Conservation (phyloP, 2,329 filamentous ascomycete genomes). For the Penicillium concentricum region DNA sequence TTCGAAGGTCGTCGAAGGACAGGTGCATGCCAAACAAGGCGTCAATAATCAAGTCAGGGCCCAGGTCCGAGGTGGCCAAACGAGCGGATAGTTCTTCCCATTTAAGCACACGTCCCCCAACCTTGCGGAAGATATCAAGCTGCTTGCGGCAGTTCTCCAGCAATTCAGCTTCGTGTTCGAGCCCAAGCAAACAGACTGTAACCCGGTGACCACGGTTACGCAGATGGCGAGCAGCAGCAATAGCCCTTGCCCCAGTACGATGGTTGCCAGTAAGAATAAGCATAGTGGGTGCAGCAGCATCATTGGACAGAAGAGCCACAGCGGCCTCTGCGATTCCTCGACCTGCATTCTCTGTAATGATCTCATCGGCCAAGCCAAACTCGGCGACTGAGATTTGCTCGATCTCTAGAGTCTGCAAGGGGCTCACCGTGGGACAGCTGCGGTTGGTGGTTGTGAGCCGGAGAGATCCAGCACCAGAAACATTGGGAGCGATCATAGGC, state of each 20-base stretch:
- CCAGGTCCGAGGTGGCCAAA: conserved; percentile 56
- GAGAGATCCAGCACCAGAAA: conserved; percentile 44
- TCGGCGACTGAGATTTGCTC: conserved; percentile 89
- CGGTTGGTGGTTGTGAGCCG: conserved; percentile 55
- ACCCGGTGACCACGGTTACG: conserved; percentile 79
- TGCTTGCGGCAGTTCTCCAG: conserved; percentile 79
- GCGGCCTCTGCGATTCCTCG: conserved; percentile 80
- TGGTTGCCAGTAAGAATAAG: conserved; percentile 95
- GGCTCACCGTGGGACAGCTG: conserved; percentile 58
- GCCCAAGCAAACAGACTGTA: conserved; percentile 77
- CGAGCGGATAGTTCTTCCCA: conserved; percentile 59
- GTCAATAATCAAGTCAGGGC: conserved; percentile 80
- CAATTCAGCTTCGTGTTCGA: conserved; percentile 78
- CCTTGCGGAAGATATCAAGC: conserved; percentile 76
- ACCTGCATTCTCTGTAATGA: conserved; percentile 89
- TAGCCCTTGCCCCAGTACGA: conserved; percentile 77
- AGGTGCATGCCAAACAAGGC: conserved; percentile 83
- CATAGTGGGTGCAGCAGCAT: conserved; percentile 55
- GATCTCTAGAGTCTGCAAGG: conserved; percentile 85
- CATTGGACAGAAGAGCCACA: conserved; percentile 65
- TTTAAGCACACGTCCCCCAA: conserved; percentile 70
- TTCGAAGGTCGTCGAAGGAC: conserved; percentile 82
- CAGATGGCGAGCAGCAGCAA: conserved; percentile 83
- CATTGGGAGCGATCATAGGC: conserved; percentile 39
- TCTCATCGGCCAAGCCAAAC: conserved; percentile 79